Percentiles rank a stretch among this genome's conserved stretches.
Conservation (phyloP, 441 rosid genomes). For the Populus tomentosa region DNA sequence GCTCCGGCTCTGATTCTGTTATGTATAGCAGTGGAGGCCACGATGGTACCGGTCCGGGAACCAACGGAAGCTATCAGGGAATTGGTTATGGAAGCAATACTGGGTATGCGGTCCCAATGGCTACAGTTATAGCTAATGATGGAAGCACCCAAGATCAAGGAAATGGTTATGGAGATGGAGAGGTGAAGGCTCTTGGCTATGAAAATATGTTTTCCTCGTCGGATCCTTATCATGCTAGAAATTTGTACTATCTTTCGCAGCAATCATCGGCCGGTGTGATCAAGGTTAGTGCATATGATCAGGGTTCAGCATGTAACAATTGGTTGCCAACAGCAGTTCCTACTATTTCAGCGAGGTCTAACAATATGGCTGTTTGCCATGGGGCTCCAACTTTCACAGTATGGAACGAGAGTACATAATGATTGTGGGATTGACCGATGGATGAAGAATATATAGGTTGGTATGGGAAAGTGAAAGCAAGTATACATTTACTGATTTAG, state of each 20-base stretch:
- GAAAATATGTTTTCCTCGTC: constrained; percentile 31
- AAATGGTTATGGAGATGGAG: constrained; percentile 29
- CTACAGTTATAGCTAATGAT: constrained; percentile 24
- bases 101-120: constrained; percentile 34
- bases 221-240: constrained; percentile 41
- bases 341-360: constrained; percentile 31
- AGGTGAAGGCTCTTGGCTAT: constrained; percentile 22
- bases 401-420: constrained; percentile 47
- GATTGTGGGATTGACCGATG: background rate
- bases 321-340: constrained; percentile 56
- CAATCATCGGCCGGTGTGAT: constrained; percentile 23
- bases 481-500: constrained; percentile 6
- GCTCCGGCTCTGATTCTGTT: constrained; percentile 42
- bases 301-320: constrained; percentile 30
- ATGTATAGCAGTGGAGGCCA: constrained; percentile 30
- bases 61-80: constrained; percentile 29
- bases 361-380: constrained; percentile 34
- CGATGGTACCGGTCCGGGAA: constrained; percentile 11
- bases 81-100: constrained; percentile 13
- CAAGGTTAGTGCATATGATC: constrained; percentile 21
- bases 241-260: constrained; percentile 36
- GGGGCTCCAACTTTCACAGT: constrained; percentile 56
- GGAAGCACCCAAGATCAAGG: constrained; percentile 9
- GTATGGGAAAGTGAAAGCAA: background rate
- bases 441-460: background rate